Conservation (phyloP, 495 filamentous ascomycete species). For the Chaetomium cochliodes region DNA sequence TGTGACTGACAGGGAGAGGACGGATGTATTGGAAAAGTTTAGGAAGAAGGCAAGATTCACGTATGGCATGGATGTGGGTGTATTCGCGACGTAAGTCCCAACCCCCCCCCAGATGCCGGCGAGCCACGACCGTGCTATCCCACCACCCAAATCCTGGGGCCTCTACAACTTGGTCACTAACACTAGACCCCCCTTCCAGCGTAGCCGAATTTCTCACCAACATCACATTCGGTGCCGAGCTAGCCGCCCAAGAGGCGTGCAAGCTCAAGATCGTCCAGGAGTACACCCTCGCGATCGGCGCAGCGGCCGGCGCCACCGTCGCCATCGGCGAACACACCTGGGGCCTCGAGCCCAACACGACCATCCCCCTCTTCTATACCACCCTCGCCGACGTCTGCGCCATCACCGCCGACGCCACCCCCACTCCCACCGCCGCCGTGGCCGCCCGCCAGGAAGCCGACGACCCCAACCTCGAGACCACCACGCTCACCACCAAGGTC, state of each 20-base stretch:
- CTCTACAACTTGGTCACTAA: not conserved
- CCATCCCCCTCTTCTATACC: conserved; percentile 54
- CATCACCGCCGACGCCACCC: conserved; percentile 17
- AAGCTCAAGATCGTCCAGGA: conserved; percentile 44
- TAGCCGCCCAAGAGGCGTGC: conserved; percentile 35
- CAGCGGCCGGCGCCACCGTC: conserved; percentile 52
- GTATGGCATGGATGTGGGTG: conserved; percentile 47
- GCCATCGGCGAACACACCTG: conserved; percentile 45
- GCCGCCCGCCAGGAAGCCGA: conserved; percentile 17
- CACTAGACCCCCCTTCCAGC: not conserved
- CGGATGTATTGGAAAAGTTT: not conserved
- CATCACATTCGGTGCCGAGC: conserved; percentile 36
- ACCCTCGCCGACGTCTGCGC: conserved; percentile 51
- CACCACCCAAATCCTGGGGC: not conserved
- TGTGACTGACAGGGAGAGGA: too few species aligned
- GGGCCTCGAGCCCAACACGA: conserved; percentile 49
- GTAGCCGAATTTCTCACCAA: conserved; percentile 55
- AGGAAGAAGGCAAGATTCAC: conserved; percentile 16
- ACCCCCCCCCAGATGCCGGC: not conserved
- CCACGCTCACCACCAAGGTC: conserved; percentile 36
- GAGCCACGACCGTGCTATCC: too few species aligned
- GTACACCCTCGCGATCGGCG: conserved; percentile 52
- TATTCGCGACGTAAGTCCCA: conserved; percentile 42
- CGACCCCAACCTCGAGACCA: conserved; percentile 33
- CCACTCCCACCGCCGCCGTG: conserved; percentile 28